Base-by-base conservation (phyloP, 2,329 filamentous ascomycete species). In the Aspergillus jensenii region DNA sequence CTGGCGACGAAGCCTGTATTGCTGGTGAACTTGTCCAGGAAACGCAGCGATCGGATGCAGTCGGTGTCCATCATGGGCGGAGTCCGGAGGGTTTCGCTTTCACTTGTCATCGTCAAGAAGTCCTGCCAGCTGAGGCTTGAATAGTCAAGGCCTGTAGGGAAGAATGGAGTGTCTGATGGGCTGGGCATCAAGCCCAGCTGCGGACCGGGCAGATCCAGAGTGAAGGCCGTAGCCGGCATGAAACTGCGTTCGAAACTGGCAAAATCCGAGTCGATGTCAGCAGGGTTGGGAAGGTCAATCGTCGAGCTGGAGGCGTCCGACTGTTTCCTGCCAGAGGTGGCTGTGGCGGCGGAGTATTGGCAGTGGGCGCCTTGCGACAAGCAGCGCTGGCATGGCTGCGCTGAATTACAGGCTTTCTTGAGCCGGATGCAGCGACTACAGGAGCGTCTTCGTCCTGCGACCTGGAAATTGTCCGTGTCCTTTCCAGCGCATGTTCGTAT, bases 11-110 rank as follows among this genome's bases (percentile, higher is more conserved):
- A 61, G 1, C 74, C 74, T 0, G 70, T 73, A 23, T 71, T 65
- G 55, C 71, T 74, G 14, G 74, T 76, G 53, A 76, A 75, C 41
- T 70, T 67, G 43, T 68, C 66, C 2, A 76, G 63, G 45, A 76
- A 76, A 4, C 62, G 59, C 14, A 68, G 45, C 8, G 59, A 61
- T 66, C 70, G 12, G 53, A 62, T 43, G 59, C 45, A 39, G 8
- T 49, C 52, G 3, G 52, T 27, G 8, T 31, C 53, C 17, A 48
- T 35, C 8, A 56, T 53, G 2, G 49, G 49, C 1, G 49, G 49
- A 5, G 39, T 31, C 6, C 33, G 39, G 1, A 52, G 39, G 1
- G 49, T 52, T 14, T 52, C 39, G 1, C 49, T 41, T 43, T 41
- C 49, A 15, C 41, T 21, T n/a, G 39, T 56, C 46, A 37, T 50